Evolutionary conservation across 768 basidiomycete genomes (phyloP).

Genomic region (Lyophyllum decastes): DNA sequence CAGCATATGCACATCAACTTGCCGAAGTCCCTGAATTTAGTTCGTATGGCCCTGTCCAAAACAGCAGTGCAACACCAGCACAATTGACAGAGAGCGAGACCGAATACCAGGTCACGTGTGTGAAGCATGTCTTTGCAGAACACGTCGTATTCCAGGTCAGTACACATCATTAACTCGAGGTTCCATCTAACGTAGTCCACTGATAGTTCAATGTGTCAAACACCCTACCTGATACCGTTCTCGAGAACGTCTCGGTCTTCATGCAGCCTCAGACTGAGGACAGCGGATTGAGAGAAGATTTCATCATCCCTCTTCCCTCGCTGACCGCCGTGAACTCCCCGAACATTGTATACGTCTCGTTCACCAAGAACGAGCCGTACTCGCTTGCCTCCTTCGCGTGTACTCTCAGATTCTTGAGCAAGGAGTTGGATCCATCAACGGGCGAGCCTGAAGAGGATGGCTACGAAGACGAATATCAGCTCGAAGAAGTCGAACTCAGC

Average conservation of each 20-base stretch:
- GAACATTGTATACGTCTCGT: slow-evolving; percentile 91
- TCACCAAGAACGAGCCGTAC: slow-evolving; percentile 83
- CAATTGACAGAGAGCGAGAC: slow-evolving; percentile 96
- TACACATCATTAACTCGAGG: background rate
- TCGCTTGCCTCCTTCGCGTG: slow-evolving; percentile 85
- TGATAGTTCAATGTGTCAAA: slow-evolving; percentile 94
- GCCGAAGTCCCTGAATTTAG: slow-evolving; percentile 84
- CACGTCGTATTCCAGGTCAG: slow-evolving; percentile 96
- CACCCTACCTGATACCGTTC: slow-evolving; percentile 91
- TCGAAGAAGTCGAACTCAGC: slow-evolving; percentile 93
- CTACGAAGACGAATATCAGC: slow-evolving; percentile 98
- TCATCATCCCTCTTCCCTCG: slow-evolving; percentile 83
- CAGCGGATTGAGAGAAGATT: slow-evolving; percentile 83
- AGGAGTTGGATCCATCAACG: slow-evolving; percentile 94
- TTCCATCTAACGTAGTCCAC: background rate
- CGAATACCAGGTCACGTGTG: slow-evolving; percentile 94
- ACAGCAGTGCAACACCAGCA: slow-evolving; percentile 76
- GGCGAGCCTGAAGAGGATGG: slow-evolving; percentile 97
- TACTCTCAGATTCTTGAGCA: slow-evolving; percentile 92
- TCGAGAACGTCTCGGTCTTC: slow-evolving; percentile 92
- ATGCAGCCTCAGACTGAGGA: slow-evolving; percentile 84
- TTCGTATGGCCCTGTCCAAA: slow-evolving; percentile 83
- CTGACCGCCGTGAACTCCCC: slow-evolving; percentile 73
- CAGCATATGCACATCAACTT: slow-evolving; percentile 84
- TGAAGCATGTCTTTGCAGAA: slow-evolving; percentile 96